Conservation (phyloP, 345 rosid genomes). For the Zanthoxylum bungeanum region DNA sequence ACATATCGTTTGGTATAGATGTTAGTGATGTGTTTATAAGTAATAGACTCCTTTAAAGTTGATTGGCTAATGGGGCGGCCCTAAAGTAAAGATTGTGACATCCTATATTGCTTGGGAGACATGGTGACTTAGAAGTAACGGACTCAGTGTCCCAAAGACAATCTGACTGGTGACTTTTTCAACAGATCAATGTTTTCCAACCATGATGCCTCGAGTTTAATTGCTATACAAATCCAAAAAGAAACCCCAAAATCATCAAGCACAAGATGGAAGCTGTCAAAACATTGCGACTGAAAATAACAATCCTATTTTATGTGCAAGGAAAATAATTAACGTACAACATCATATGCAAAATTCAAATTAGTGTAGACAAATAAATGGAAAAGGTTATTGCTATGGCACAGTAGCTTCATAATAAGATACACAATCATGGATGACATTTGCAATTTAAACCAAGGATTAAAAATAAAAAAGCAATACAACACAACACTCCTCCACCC, state of each 20-base stretch:
- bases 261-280: background rate
- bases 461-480: constrained; percentile 2
- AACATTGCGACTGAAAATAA: background rate
- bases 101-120: no score
- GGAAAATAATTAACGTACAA: background rate
- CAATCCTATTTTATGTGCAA: background rate
- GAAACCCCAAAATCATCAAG: background rate
- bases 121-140: no score
- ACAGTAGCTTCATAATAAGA: constrained; percentile 11
- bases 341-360: background rate
- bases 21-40: no score
- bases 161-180: no score
- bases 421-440: constrained; percentile 18
- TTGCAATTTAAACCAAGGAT: constrained; percentile 12
- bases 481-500: constrained; percentile 6
- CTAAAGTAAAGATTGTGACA: no score
- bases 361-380: background rate
- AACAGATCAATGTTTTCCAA: background rate
- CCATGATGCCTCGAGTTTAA: background rate
- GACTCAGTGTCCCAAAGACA: no score
- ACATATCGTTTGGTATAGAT: no score
- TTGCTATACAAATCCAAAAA: background rate
- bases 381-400: background rate
- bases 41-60: no score
- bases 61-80: no score